Percentiles rank a stretch among this genome's conserved stretches.
Evolutionary conservation across 208 protist species (phyloP).

Genomic region (Leishmania tropica): DNA sequence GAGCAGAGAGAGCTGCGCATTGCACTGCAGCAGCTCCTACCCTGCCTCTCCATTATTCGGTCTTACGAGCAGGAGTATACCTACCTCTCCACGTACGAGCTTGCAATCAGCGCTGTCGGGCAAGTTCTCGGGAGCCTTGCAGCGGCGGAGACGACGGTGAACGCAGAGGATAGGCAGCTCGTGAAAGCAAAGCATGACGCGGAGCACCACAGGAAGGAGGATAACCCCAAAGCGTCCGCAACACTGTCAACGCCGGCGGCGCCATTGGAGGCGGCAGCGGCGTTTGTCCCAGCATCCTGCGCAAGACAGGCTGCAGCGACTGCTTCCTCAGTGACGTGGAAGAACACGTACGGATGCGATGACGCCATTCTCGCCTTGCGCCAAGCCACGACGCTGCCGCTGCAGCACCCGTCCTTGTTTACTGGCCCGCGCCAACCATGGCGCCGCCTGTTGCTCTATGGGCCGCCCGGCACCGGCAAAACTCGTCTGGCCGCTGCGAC

Average conservation of each 20-base stretch:
- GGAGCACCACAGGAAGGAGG: not conserved
- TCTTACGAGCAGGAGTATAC: slow-evolving; percentile 30
- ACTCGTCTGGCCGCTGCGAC: slow-evolving; percentile 98
- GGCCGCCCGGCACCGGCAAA: slow-evolving; percentile 97
- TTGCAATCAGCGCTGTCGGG: slow-evolving; percentile 9
- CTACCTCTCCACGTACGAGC: slow-evolving; percentile 16
- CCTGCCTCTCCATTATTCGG: slow-evolving; percentile 42
- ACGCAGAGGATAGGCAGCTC: not conserved
- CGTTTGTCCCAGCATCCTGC: not conserved
- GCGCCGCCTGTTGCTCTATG: slow-evolving; percentile 98
- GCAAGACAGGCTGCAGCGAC: not conserved
- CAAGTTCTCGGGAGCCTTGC: slow-evolving; percentile 18
- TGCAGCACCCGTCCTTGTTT: slow-evolving; percentile 97
- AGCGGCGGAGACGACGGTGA: not conserved
- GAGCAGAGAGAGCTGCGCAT: slow-evolving; percentile 15
- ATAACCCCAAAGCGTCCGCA: not conserved
- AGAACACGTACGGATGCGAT: slow-evolving; percentile 93
- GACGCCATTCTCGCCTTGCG: slow-evolving; percentile 96
- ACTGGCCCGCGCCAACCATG: slow-evolving; percentile 91
- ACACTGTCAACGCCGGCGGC: not conserved
- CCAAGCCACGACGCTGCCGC: slow-evolving; percentile 97
- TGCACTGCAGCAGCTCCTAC: slow-evolving; percentile 28
- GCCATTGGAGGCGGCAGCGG: not conserved
- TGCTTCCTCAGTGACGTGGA: slow-evolving; percentile 12
- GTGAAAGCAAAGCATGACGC: not conserved